Evolutionary conservation across 768 basidiomycete genomes (phyloP).

Genomic region (Russula sp.): DNA sequence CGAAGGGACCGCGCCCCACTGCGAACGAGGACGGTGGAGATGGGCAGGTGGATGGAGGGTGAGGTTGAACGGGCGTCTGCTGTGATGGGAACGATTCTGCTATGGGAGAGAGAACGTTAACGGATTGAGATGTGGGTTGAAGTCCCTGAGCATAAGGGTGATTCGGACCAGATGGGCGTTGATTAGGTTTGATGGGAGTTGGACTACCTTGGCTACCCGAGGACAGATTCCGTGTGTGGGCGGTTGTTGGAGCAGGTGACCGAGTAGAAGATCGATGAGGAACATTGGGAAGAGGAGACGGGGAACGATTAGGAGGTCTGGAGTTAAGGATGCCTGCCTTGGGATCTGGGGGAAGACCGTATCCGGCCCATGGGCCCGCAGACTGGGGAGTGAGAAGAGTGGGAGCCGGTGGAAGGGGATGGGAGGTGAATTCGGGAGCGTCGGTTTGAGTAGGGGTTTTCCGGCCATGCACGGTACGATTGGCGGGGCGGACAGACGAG

Average conservation of each 20-base stretch:
- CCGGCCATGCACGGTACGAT: constrained; percentile 31
- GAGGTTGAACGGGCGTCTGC: constrained; percentile 33
- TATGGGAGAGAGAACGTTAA: constrained; percentile 61
- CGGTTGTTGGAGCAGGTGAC: constrained; percentile 29
- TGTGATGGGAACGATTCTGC: constrained; percentile 52
- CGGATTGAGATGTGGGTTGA: constrained; percentile 36
- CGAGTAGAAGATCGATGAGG: constrained; percentile 28
- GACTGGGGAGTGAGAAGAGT: constrained; percentile 28
- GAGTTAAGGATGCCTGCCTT: constrained; percentile 46
- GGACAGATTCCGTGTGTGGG: constrained; percentile 51
- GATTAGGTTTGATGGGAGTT: constrained; percentile 33
- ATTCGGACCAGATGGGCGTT: constrained; percentile 37
- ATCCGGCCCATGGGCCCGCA: constrained; percentile 28
- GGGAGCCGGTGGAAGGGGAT: constrained; percentile 34
- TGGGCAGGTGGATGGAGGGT: constrained; percentile 40
- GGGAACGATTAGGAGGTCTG: constrained; percentile 30
- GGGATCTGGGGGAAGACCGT: constrained; percentile 57
- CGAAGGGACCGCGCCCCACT: constrained; percentile 58
- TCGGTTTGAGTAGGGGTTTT: constrained; percentile 59
- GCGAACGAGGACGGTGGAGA: constrained; percentile 35
- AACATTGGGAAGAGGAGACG: constrained; percentile 37
- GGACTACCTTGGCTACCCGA: constrained; percentile 30
- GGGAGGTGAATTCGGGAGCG: constrained; percentile 33
- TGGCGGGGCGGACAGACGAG: constrained; percentile 30
- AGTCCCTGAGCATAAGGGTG: constrained; percentile 57